Evolutionary conservation across 2,329 filamentous ascomycete species (phyloP), one percentile per base, ranked within the genome.

Genomic region (Chaetomiaceae sp.): DNA sequence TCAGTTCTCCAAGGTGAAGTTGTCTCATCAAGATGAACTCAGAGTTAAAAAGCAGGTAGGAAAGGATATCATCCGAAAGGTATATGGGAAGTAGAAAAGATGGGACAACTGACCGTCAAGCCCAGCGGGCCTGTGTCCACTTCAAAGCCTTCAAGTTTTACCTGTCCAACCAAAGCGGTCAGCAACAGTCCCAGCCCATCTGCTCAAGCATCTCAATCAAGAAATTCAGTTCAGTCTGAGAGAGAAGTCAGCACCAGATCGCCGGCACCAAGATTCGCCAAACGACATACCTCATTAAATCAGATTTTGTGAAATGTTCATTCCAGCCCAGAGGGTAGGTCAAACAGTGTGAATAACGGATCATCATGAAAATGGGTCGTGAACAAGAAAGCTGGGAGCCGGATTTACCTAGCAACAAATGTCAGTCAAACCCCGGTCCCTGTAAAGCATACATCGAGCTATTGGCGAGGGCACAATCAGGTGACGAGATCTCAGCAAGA

Each of bases 401-500:
- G 33, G 36, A 42, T 51, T 52, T 70, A 69, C 68, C 67, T 69
- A 55, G 30, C 41, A 36, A 49, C 16, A 30, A 32, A 57, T 50
- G 61, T 66, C 59, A 65, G 65, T 58, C 56, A 61, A 46, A 32
- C 49, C 37, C 49, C 34, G 16, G 20, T 21, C 18, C 5, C 37
- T n/a, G 57, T 61, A 44, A 53, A 66, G 62, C 43, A 63, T 67
- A 59, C 58, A 56, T 55, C 53, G 60, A 58, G 43, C 46, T 32
- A 51, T 67, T 60, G 62, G 63, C 54, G 51, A 57, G 53, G 59
- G 64, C 62, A 65, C 65, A 48, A 63, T 84, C 80, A 83, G 80
- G 69, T 82, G 80, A 84, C 80, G 80, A 83, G 73, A 67, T 81
- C 67, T 84, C 80, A 84, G 76, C 80, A 80, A 81, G 76, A 82